Evolutionary conservation across 805 yeast genomes (phyloP), one percentile per base, ranked within the genome.

Genomic region (Teunomyces lycoperdinae): DNA sequence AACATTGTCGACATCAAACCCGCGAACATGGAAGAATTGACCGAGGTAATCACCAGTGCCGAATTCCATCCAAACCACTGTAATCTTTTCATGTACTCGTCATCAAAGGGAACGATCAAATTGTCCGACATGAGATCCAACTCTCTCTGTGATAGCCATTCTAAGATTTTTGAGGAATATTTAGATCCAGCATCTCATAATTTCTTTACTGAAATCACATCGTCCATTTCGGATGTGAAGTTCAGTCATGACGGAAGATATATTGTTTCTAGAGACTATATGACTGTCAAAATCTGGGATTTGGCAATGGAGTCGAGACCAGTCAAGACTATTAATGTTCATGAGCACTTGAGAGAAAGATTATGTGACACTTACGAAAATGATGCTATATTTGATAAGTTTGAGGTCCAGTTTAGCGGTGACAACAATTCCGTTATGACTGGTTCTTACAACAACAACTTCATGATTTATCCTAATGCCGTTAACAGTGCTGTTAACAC

Each of bases 281-380:
- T 94, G 87, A 89, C 97, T 9, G 96, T 92, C 30, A 94, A 94
- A 70, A 86, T 94, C 57, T 94, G 99, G 99, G 99, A 94, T 74
- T 79, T 94, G 52, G 89, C 89, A 55, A 94, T 94, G 99, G 97
- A 94, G 70, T 85, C 84, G 55, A 89, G 86, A 67, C 99, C 99
- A 32, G 71, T 95, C 49, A 89, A 89, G 68, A 91, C 97, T 11
- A 91, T 94, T 52, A 89, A 89, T 64, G 90, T 95, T 54, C 99
- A 94, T 69, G 98, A 94, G 66, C 95, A 89, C 66, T 80, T 94
- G 62, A 83, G 96, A 58, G 96, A 90, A 61, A 78, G 92, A 62
- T 75, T 94, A 62, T 92, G 98, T 72, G 97, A 95, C 67, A 90
- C 98, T 40, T 94, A 95, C 74, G 99, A 94, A 68, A 91, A 90